Base-by-base conservation (phyloP, 2,329 filamentous ascomycete genomes). In the Colletotrichum sp. region DNA sequence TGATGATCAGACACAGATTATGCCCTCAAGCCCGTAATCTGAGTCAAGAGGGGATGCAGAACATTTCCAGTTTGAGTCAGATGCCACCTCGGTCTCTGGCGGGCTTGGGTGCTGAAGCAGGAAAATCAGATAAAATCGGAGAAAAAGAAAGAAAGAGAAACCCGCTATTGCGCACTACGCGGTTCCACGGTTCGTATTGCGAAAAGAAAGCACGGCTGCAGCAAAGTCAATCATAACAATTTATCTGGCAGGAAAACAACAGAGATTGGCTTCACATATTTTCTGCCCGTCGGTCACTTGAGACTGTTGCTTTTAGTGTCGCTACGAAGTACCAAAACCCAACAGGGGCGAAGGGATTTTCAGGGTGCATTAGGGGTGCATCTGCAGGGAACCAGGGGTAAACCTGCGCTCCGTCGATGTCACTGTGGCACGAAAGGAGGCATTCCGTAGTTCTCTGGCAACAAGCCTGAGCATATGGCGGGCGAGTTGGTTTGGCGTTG, bases 221-320 rank as follows among this genome's bases (percentile, higher is more conserved):
- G 30, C 30, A 21, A 14, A 26, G 21, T 61, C 59, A 10, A 32
- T 61, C 59, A 61, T 28, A 32, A 32, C 52, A 61, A 70, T 70
- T 36, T 61, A 52, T 66, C 21, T 55, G 36, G 68, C 52, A 36
- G 43, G 39, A 57, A 21, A 28, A 39, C 30, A 28, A 21, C n/a
- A 21, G 18, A 30, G 59, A 61, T 61, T 21, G 57, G 14, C 16
- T 61, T 61, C 43, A 24, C 12, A 24, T 52, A 21, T 52, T 21
- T 52, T 52, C 43, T 52, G n/a, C 43, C 43, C n/a, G 1, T 4
- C n/a, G 4, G 43, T 52, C n/a, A 4, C 6, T 61, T 30, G 30
- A 30, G 32, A 61, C 59, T 61, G 16, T 16, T 61, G 59, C 59
- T 61, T 61, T 61, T 61, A 12, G 59, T 28, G 24, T 52, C 43